Percentiles rank a stretch among this genome's conserved stretches.
Conservation (phyloP, 2,329 filamentous ascomycete genomes). For the Drechslerella stenobrocha region DNA sequence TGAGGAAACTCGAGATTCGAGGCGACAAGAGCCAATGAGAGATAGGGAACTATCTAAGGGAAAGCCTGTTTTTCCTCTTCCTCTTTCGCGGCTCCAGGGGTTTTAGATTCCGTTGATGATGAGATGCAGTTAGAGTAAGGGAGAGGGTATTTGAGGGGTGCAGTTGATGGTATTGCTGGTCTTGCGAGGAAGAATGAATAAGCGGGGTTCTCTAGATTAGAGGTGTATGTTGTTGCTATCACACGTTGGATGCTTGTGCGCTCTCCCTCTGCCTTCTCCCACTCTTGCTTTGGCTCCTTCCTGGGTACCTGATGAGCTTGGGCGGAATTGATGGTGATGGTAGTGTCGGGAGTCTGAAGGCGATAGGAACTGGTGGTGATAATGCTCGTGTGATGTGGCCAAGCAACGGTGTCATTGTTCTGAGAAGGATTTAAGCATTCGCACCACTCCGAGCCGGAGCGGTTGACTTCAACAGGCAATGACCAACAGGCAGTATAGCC, state of each 20-base stretch:
- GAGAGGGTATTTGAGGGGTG: not conserved
- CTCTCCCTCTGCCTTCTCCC: not conserved
- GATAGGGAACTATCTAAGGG: not conserved
- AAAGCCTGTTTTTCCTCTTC: not conserved
- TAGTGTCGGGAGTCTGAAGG: not conserved
- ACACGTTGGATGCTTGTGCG: too few relatives aligned
- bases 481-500: too few relatives aligned
- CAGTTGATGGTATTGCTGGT: not conserved
- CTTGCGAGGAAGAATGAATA: not conserved
- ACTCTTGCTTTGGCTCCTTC: not conserved
- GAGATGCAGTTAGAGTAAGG: not conserved
- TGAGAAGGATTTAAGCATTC: too few relatives aligned
- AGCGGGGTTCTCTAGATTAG: conserved; percentile 1
- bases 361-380: not conserved
- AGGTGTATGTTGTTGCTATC: not conserved
- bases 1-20: too few relatives aligned
- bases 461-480: too few relatives aligned
- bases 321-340: not conserved
- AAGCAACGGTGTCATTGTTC: not conserved
- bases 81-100: not conserved
- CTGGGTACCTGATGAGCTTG: too few relatives aligned
- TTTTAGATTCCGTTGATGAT: not conserved
- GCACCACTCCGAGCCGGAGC: too few relatives aligned
- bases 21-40: not conserved
- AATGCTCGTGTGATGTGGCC: conserved; percentile 4